Conservation (phyloP, 2,329 filamentous ascomycete species). For the Colletotrichum godetiae region DNA sequence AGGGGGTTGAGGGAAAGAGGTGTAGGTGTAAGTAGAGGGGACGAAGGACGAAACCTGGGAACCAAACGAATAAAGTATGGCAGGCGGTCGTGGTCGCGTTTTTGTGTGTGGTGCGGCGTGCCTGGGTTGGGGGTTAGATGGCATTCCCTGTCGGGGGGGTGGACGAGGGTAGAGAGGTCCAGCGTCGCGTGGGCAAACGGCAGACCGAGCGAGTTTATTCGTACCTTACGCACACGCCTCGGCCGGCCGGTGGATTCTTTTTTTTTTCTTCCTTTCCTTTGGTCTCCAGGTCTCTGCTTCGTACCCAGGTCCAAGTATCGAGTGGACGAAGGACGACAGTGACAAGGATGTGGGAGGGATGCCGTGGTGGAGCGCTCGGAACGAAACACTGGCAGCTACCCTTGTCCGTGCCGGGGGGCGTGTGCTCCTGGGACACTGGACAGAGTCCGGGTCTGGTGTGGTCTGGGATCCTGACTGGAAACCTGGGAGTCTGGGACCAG, state of each 20-base stretch:
- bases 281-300: neutral
- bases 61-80: conserved; percentile 33
- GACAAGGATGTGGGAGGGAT: conserved; percentile 31
- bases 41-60: conserved; percentile 34
- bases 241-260: conserved; percentile 16
- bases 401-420: conserved; percentile 35
- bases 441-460: conserved; percentile 19
- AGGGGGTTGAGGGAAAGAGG: conserved; percentile 24
- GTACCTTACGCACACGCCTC: conserved; percentile 35
- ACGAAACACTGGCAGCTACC: conserved; percentile 37
- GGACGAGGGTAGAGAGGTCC: conserved; percentile 12
- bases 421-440: conserved; percentile 25
- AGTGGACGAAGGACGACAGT: conserved; percentile 21
- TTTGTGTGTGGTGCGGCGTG: conserved; percentile 23
- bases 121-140: conserved; percentile 32
- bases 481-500: neutral
- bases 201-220: conserved; percentile 36
- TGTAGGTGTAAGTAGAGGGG: conserved; percentile 30
- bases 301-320: conserved; percentile 8
- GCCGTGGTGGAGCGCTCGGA: conserved; percentile 34
- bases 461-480: conserved; percentile 19
- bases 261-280: neutral
- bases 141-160: conserved; percentile 29
- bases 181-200: conserved; percentile 35
- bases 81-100: conserved; percentile 33